Evolutionary conservation across 1,284 basidiomycete genomes (phyloP).

Genomic region (Cutaneotrichosporon sp.): DNA sequence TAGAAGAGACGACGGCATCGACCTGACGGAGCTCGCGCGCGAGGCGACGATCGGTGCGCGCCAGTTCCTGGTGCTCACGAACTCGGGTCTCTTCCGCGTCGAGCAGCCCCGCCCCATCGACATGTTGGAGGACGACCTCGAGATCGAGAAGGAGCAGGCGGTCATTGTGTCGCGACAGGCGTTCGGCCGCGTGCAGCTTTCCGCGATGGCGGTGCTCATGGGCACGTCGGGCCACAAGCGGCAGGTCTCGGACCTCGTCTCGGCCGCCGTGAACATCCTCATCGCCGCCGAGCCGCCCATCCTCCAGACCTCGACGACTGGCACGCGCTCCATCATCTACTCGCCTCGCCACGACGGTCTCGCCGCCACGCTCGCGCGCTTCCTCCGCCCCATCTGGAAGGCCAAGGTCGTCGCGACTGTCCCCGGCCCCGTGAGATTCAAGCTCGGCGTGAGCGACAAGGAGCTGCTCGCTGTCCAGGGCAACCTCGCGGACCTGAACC

Average conservation of each 20-base stretch:
- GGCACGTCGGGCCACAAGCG: conserved; percentile 27
- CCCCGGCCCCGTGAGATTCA: conserved; percentile 18
- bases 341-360: conserved; percentile 89
- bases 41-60: conserved; percentile 35
- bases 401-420: conserved; percentile 63
- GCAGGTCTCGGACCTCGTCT: conserved; percentile 33
- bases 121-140: conserved; percentile 40
- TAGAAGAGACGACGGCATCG: conserved; percentile 28
- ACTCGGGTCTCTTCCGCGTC: conserved; percentile 41
- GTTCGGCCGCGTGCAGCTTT: conserved; percentile 44
- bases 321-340: conserved; percentile 60
- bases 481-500: conserved; percentile 73
- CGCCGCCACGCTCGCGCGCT: conserved; percentile 79
- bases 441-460: conserved; percentile 60
- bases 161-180: conserved; percentile 28
- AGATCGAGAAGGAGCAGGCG: conserved; percentile 40
- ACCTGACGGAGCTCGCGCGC: conserved; percentile 36
- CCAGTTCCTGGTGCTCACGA: conserved; percentile 44
- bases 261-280: conserved; percentile 36
- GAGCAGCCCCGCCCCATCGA: conserved; percentile 43
- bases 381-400: conserved; percentile 86
- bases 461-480: conserved; percentile 70
- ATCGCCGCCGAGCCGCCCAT: conserved; percentile 34
- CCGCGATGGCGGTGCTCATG: conserved; percentile 44
- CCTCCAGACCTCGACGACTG: conserved; percentile 30